Evolutionary conservation across 495 filamentous ascomycete species (phyloP), one percentile per base, ranked within the genome.

Genomic region (Hyaloscypha hepaticicola): DNA sequence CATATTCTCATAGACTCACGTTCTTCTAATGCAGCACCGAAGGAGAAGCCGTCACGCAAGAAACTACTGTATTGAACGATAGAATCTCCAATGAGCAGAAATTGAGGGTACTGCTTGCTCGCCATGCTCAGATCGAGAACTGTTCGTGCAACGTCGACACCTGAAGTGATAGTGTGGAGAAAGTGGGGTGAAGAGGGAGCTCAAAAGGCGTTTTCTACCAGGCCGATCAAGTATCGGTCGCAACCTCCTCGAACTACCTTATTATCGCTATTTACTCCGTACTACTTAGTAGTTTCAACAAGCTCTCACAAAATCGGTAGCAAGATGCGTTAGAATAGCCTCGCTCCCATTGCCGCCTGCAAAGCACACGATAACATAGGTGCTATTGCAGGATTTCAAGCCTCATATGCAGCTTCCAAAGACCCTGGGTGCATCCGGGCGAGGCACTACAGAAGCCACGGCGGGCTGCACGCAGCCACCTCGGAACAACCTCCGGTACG

Each of bases 11-110:
- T 9, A 16, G 25, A 74, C 78, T 69, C 72, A 92, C 91, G 84
- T 73, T 88, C 75, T 74, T 92, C 86, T 14, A 97, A 77, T 29
- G 84, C 88, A 41, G 88, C 82, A 65, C 85, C 84, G 65, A 94
- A 89, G 9, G 81, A 87, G 73, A 92, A 93, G 27, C 87, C 89
- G 60, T 81, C 70, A 3, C 81, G 72, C 65, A 86, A 77, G 57
- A 80, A 27, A 52, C 58, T 60, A 5, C 21, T 51, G 48, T 58
- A 41, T 63, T 74, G 61, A 52, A 67, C 38, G 27, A 51, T 56
- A 33, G 34, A 67, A 66, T 63, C 63, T 69, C 72, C 73, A 33
- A 64, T 2, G 3, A 61, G 57, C 4, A 69, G 55, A 38, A 70
- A 69, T 27, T 66, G 58, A 22, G 55, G 52, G 60, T 65, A 69